A percentile compares a stretch with the other conserved stretches of the same genome.
These are phyloP conservation scores for Medicago lupulina DNA, from an alignment of 306 rosid genomes.

Conservation along the genomic window DNA sequence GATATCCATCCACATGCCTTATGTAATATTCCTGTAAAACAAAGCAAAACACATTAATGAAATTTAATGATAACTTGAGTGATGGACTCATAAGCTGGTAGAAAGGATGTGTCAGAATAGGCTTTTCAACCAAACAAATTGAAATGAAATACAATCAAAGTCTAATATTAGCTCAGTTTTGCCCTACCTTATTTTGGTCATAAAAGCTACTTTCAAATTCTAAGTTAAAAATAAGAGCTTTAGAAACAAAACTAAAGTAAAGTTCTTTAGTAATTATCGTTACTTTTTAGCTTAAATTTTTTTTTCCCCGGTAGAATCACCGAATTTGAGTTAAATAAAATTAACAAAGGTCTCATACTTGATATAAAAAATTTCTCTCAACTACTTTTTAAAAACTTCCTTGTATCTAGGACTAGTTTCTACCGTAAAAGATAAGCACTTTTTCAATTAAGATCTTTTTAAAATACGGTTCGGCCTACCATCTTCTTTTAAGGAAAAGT, in stretches of 20 bases:
- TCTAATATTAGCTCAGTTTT: too few species aligned
- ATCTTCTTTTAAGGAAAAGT: too few species aligned
- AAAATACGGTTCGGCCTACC: too few species aligned
- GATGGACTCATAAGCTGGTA: not conserved
- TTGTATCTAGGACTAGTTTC: too few species aligned
- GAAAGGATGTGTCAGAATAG: constrained; percentile 14
- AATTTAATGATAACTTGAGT: constrained; percentile 7
- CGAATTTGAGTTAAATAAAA: not conserved
- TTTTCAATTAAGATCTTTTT: too few species aligned
- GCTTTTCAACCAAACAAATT: not conserved
- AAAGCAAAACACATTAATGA: constrained; percentile 26
- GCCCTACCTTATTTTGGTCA: too few species aligned
- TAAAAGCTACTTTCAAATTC: too few species aligned
- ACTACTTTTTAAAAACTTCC: too few species aligned
- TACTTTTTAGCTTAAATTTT: too few species aligned
- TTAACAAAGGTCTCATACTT: not conserved
- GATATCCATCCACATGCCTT: constrained; percentile 87
- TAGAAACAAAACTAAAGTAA: too few species aligned
- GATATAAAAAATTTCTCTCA: too few species aligned
- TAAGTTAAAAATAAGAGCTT: not conserved
- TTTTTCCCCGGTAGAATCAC: not conserved
- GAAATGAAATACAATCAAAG: constrained; percentile 29
- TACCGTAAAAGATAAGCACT: too few species aligned
- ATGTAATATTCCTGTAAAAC: constrained; percentile 79
- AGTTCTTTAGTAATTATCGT: not conserved